These are phyloP conservation scores for Penicillium cataractarum DNA, from an alignment of 495 filamentous ascomycete genomes.

Conservation along the genomic window DNA sequence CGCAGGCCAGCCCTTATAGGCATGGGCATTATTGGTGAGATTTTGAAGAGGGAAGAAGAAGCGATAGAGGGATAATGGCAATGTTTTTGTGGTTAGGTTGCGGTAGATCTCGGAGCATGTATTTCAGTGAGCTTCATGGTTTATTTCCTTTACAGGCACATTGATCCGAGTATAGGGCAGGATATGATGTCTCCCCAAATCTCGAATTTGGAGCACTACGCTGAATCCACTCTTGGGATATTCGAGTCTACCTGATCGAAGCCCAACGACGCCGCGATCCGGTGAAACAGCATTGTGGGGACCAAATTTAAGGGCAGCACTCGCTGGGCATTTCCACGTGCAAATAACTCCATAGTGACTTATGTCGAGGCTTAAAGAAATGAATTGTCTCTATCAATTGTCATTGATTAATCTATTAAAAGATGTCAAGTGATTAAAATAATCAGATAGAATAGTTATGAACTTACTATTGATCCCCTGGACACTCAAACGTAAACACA, in stretches of 20 bases:
- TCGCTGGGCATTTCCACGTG: slow-evolving; percentile 13
- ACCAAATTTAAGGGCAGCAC: slow-evolving; percentile 6
- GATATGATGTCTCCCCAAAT: not conserved
- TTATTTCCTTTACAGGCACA: too few relatives aligned
- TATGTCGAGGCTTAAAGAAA: not conserved
- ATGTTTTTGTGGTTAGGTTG: not conserved
- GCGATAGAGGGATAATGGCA: too few relatives aligned
- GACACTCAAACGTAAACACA: too few relatives aligned
- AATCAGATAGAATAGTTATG: not conserved
- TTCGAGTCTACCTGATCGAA: slow-evolving; percentile 9
- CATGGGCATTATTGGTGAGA: too few relatives aligned
- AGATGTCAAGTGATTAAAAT: not conserved
- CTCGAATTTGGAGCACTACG: not conserved
- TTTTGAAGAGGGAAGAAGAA: not conserved
- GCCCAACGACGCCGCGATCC: not conserved
- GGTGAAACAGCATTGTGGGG: not conserved
- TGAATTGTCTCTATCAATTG: too few relatives aligned
- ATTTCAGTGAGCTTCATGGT: too few relatives aligned
- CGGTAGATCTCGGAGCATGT: not conserved
- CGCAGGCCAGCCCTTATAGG: not conserved
- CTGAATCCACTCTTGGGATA: not conserved
- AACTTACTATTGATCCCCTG: too few relatives aligned
- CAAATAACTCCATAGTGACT: not conserved
- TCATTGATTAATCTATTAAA: too few relatives aligned
- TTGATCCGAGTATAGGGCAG: not conserved